These are phyloP conservation scores for Aspergillus neotritici DNA, from an alignment of 2,329 filamentous ascomycete genomes.

Conservation along the genomic window DNA sequence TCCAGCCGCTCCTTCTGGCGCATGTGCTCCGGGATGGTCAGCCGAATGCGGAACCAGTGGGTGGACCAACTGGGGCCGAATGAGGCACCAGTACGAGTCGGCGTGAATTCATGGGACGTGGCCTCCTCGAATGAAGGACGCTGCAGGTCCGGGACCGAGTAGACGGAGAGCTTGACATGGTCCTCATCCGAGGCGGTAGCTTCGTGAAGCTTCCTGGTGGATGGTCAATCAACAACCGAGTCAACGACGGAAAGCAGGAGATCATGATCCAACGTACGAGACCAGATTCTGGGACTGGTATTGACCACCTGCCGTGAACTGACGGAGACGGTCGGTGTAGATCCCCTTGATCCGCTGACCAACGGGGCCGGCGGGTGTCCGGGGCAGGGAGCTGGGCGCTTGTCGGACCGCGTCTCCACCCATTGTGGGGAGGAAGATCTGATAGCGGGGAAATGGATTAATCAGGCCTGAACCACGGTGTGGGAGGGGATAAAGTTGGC, in stretches of 20 bases:
- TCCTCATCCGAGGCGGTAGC: slow-evolving; percentile 61
- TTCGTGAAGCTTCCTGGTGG: slow-evolving; percentile 63
- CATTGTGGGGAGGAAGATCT: slow-evolving; percentile 10
- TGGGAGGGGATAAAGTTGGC: background rate
- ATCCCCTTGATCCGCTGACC: slow-evolving; percentile 80
- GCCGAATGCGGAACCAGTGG: slow-evolving; percentile 86
- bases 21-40: slow-evolving; percentile 71
- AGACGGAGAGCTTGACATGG: slow-evolving; percentile 78
- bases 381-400: slow-evolving; percentile 43
- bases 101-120: slow-evolving; percentile 65
- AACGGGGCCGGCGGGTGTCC: slow-evolving; percentile 48
- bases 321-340: slow-evolving; percentile 74
- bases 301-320: slow-evolving; percentile 74
- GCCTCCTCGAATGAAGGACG: slow-evolving; percentile 86
- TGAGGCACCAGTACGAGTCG: slow-evolving; percentile 66
- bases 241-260: slow-evolving; percentile 4
- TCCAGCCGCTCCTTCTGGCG: slow-evolving; percentile 75
- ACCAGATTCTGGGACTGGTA: slow-evolving; percentile 70
- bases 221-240: background rate
- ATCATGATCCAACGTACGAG: slow-evolving; percentile 47
- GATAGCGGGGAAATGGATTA: background rate
- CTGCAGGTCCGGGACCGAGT: slow-evolving; percentile 71
- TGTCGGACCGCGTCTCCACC: slow-evolving; percentile 24
- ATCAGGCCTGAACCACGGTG: background rate
- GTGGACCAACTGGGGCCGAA: slow-evolving; percentile 97